Conservation (phyloP, 306 rosid genomes). For the Fragaria vesca region DNA sequence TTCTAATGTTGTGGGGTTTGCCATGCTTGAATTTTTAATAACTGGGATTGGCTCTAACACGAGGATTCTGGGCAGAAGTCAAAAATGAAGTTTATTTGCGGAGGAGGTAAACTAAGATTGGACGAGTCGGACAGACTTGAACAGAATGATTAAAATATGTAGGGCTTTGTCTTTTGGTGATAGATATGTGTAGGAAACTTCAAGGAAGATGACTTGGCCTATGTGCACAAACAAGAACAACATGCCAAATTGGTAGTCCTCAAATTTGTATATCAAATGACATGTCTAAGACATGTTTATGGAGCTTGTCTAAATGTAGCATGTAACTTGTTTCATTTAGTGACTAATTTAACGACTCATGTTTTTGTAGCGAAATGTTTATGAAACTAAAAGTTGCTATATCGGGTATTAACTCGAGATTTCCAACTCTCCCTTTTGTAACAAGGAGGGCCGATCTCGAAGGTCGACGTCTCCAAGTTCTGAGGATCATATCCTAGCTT, state of each 20-base stretch:
- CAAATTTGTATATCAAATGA: background rate
- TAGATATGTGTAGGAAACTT: background rate
- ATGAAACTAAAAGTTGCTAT: too few species aligned
- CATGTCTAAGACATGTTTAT: background rate
- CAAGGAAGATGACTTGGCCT: conserved; percentile 7
- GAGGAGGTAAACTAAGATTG: background rate
- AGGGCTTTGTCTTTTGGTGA: background rate
- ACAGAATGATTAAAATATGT: background rate
- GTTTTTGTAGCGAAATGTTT: background rate
- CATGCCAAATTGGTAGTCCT: background rate
- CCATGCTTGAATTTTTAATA: background rate
- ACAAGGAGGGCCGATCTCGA: background rate
- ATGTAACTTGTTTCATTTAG: background rate
- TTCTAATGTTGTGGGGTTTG: background rate
- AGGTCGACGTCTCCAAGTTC: background rate
- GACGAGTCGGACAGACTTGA: background rate
- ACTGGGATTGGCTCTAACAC: background rate
- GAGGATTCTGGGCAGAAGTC: conserved; percentile 2
- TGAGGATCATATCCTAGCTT: background rate
- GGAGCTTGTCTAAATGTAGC: background rate
- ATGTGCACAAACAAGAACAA: background rate
- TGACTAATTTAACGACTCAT: background rate
- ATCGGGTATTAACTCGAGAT: background rate
- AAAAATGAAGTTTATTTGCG: background rate
- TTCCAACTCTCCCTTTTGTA: background rate